phyloP scores from a whole-genome alignment of 2,329 filamentous ascomycete species.

The Nemania serpens region DNA sequence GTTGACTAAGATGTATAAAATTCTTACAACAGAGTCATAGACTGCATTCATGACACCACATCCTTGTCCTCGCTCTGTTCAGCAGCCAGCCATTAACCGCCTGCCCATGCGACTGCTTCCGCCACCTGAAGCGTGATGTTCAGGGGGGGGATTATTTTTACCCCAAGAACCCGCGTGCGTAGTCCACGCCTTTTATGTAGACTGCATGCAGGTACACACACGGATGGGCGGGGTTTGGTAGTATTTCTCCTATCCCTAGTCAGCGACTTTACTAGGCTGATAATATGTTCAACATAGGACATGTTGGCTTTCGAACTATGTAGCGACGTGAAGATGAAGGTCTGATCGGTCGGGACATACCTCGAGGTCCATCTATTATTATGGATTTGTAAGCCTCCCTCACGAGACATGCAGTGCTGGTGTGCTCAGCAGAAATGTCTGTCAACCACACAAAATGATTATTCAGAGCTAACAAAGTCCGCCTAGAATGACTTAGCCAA shows the following conservation, averaged over 20 bases:
- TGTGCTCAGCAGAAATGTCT: slow-evolving; percentile 15
- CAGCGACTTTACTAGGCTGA: slow-evolving; percentile 7
- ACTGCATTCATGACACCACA: slow-evolving; percentile 7
- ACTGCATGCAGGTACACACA: slow-evolving; percentile 27
- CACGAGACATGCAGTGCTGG: background rate
- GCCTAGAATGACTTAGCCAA: slow-evolving; percentile 10
- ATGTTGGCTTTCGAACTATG: background rate
- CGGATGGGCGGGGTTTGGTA: slow-evolving; percentile 6
- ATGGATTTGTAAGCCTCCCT: slow-evolving; percentile 22
- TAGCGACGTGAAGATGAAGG: slow-evolving; percentile 5
- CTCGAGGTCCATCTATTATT: slow-evolving; percentile 8
- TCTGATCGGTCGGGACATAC: slow-evolving; percentile 7
- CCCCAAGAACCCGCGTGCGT: slow-evolving; percentile 4
- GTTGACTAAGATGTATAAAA: slow-evolving; percentile 25
- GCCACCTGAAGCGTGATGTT: slow-evolving; percentile 4
- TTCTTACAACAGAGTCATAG: slow-evolving; percentile 19
- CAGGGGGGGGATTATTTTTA: slow-evolving; percentile 8
- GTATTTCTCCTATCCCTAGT: slow-evolving; percentile 9
- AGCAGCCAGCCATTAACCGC: background rate
- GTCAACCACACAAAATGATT: slow-evolving; percentile 15
- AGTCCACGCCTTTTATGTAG: background rate
- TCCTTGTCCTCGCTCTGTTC: slow-evolving; percentile 16
- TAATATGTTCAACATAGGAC: slow-evolving; percentile 4
- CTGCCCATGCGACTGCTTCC: background rate
- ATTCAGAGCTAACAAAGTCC: slow-evolving; percentile 18